Evolutionary conservation across 2,329 filamentous ascomycete species (phyloP), one percentile per base, ranked within the genome.

Genomic region (Tolypocladium sp.): DNA sequence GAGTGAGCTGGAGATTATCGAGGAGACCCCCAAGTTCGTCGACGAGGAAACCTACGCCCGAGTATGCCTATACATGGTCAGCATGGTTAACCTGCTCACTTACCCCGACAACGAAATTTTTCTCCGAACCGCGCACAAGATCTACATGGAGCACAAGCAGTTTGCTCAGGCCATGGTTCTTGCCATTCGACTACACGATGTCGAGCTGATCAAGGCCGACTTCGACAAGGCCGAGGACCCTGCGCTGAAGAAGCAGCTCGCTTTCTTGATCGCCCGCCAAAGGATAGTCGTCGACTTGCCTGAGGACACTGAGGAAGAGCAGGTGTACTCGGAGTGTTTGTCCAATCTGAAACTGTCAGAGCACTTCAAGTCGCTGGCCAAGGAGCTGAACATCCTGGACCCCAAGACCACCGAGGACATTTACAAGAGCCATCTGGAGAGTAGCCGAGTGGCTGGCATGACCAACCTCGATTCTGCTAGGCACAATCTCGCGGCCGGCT

Each of bases 341-440:
- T 90, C 90, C 72, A 99, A 97, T 75, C 86, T 89, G 22, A 91
- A 89, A 69, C 77, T 99, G 59, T 87, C 92, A 1, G 91, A 95
- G 63, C 89, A 97, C 74, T 99, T 96, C 82, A 96, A 96, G 75
- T 85, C 89, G 6, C 80, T 99, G 38, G 95, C 88, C 60, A 97
- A 97, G 76, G 94, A 99, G 73, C 82, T 99, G 58, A 97, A 99
- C 74, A 93, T 99, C 57, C 80, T 97, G 49, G 94, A 99, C 63
- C 94, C 94, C 41, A 97, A 97, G 79, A 90, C 91, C 51, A 95
- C 93, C 0, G 94, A 99, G 71, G 95, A 99, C 69, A 99, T 99
- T 68, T 99, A 99, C 83, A 99, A 99, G 80, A 96, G 92, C 70
- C 94, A 99, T 74, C 83, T 99, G 6, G 94, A 99, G 76, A 97